These are phyloP conservation scores for Cystobasidium ongulense DNA, from an alignment of 768 basidiomycete genomes.

Conservation along the genomic window DNA sequence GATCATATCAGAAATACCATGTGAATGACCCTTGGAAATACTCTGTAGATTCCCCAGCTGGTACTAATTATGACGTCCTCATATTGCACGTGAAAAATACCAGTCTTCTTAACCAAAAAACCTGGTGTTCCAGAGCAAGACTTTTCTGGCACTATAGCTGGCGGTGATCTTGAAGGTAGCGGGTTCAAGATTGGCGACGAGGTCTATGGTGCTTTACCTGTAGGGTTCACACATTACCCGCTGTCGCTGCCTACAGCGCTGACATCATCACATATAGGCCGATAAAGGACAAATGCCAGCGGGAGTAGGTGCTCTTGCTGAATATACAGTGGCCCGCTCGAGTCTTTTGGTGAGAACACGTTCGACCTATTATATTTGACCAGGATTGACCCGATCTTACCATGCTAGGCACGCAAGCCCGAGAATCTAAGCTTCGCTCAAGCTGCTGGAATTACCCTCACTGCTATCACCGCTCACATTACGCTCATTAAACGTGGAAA, in stretches of 20 bases:
- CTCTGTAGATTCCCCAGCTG: too few species aligned
- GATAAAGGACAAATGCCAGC: constrained; percentile 38
- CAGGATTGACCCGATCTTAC: background rate
- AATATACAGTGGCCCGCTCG: constrained; percentile 54
- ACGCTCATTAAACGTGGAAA: constrained; percentile 47
- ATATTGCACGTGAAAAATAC: too few species aligned
- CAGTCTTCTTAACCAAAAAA: constrained; percentile 50
- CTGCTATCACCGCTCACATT: constrained; percentile 56
- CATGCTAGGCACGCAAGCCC: constrained; percentile 47
- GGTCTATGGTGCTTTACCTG: constrained; percentile 56
- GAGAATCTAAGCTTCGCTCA: constrained; percentile 52
- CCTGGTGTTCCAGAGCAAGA: constrained; percentile 59
- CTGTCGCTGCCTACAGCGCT: background rate
- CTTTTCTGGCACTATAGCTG: constrained; percentile 57
- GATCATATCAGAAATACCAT: constrained; percentile 41
- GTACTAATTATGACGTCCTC: background rate
- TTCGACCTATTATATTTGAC: background rate
- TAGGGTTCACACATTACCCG: constrained; percentile 36
- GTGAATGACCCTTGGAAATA: constrained; percentile 44
- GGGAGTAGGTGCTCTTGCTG: constrained; percentile 55
- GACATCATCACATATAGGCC: background rate
- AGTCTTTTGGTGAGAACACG: constrained; percentile 43
- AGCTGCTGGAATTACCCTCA: constrained; percentile 58
- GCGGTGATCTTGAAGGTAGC: constrained; percentile 50
- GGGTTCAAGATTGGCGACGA: constrained; percentile 56